Base-by-base conservation (phyloP, 192 early-diverging fungal genomes). In the Podila epicladia region DNA sequence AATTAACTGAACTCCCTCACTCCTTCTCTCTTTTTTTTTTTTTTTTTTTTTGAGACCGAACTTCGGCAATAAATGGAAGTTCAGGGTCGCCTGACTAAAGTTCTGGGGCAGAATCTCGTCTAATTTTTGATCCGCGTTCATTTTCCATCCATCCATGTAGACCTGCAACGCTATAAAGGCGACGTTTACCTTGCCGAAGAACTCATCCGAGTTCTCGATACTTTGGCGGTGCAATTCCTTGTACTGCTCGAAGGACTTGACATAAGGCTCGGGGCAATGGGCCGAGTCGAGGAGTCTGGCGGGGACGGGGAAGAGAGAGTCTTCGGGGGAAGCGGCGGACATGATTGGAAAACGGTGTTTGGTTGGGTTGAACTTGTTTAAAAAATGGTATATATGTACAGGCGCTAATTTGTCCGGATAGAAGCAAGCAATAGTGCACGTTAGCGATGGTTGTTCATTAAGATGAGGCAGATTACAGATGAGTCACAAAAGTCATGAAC, bases 221-320 rank as follows among this genome's bases (percentile, higher is more conserved):
- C 91, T 93, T 82, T 95, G 87, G 72, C 93, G 87, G 85, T 95
- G 93, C 83, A 95, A 72, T 33, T 88, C 71, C 84, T 92, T 82
- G 90, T 99, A 99, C 82, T 95, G 75, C 65, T 93, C 92, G 79
- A 90, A 84, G 58, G 89, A 89, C 58, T 87, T 76, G 73, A 96
- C 84, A 82, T 91, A 91, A 64, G 96, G 95, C 73, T 85, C 89
- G 29, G 89, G 91, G 73, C 72, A 82, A 51, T 84, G 71, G 9
- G 75, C 24, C 12, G 82, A 19, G 73, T 90, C 80, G 48, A 89
- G 85, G 19, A 95, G 90, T 76, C 94, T 86, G 60, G 85, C 82
- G 33, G 92, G 94, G 37, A 92, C 88, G 48, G 82, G 87, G 72
- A 32, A 69, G 20, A 69, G 35, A 60, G 66, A 73, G 32, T 72